Percentiles rank a stretch among this genome's conserved stretches.
Evolutionary conservation across 106 monocot genomes (phyloP).

Genomic region (Dioscorea alata): DNA sequence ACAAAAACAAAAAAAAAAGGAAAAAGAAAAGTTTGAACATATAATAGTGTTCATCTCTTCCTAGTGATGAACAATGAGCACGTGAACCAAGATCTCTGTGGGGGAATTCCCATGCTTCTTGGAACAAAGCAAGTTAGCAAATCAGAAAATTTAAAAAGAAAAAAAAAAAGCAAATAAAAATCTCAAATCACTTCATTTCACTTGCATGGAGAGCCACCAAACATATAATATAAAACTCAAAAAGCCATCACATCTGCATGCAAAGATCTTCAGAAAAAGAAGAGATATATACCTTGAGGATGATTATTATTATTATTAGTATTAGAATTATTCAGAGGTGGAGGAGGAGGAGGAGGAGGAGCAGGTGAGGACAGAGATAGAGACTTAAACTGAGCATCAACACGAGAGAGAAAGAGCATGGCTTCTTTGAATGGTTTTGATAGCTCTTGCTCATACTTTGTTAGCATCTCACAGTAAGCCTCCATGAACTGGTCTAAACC

Average conservation of each 20-base stretch:
- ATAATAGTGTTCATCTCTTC: too few relatives aligned
- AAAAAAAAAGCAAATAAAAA: background rate
- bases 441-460: slow-evolving; percentile 70
- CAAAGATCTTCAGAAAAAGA: background rate
- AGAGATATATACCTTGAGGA: slow-evolving; percentile 19
- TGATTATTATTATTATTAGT: too few relatives aligned
- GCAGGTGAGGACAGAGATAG: slow-evolving; percentile 40
- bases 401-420: slow-evolving; percentile 59
- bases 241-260: background rate
- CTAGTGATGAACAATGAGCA: too few relatives aligned
- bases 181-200: background rate
- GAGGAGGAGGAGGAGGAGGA: background rate
- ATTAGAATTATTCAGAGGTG: too few relatives aligned
- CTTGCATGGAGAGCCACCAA: too few relatives aligned
- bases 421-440: slow-evolving; percentile 72
- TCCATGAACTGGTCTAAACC: slow-evolving; percentile 81
- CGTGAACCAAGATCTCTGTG: background rate
- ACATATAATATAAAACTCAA: too few relatives aligned
- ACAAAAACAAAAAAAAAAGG: too few relatives aligned
- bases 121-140: slow-evolving; percentile 7
- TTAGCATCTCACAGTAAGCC: slow-evolving; percentile 79
- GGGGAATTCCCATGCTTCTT: slow-evolving; percentile 9
- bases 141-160: background rate
- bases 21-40: too few relatives aligned
- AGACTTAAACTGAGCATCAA: slow-evolving; percentile 70